These are phyloP conservation scores for Veloboletus limbatus DNA, from an alignment of 1,284 basidiomycete genomes.

Conservation along the genomic window DNA sequence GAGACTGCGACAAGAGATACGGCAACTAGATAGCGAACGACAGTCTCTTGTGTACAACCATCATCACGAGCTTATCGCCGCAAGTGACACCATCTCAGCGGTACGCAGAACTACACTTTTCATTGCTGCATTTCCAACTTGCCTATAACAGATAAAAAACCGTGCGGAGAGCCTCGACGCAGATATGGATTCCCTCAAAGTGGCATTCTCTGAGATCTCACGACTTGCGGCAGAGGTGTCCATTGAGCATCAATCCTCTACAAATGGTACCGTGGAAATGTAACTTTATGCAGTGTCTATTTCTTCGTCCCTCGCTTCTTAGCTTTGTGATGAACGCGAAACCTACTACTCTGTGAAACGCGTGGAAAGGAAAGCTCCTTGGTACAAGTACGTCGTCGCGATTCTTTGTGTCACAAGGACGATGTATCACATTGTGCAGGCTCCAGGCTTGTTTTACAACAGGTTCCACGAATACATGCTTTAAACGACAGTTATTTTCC, in stretches of 20 bases:
- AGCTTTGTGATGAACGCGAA: no score
- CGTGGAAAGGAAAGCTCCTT: no score
- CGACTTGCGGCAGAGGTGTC: constrained; percentile 70
- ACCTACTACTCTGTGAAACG: no score
- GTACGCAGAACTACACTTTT: constrained; percentile 44
- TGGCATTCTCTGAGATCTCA: constrained; percentile 82
- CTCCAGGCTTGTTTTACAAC: constrained; percentile 13
- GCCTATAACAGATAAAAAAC: constrained; percentile 66
- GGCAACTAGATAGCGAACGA: constrained; percentile 82
- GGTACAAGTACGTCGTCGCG: constrained; percentile 6
- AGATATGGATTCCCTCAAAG: constrained; percentile 76
- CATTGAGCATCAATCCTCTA: constrained; percentile 35
- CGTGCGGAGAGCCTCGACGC: constrained; percentile 79
- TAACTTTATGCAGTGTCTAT: no score
- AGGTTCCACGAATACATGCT: constrained; percentile 7
- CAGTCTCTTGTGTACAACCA: constrained; percentile 93
- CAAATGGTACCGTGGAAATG: not conserved
- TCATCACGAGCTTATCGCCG: constrained; percentile 90
- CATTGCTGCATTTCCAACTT: not conserved
- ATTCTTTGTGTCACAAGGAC: not conserved
- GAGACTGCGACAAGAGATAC: constrained; percentile 58
- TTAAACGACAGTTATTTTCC: constrained; percentile 8
- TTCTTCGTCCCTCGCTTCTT: no score
- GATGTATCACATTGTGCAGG: constrained; percentile 8
- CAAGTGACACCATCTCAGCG: constrained; percentile 85